phyloP scores from a whole-genome alignment of 805 yeast genomes.

The Starmera pachycereana region DNA sequence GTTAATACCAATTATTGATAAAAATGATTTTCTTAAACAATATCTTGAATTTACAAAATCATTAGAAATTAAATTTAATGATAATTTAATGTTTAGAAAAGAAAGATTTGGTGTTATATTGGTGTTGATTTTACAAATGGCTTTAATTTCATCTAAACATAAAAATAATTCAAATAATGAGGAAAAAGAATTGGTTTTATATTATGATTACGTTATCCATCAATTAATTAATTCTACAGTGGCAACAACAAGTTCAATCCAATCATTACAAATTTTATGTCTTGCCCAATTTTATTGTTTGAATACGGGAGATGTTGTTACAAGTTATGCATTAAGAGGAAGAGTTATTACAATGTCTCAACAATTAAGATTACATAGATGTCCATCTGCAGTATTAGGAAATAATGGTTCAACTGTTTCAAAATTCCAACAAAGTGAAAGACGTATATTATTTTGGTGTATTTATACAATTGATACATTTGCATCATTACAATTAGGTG shows the following conservation, averaged over 20 bases:
- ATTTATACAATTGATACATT: conserved; percentile 69
- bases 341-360: conserved; percentile 75
- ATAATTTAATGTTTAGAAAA: conserved; percentile 28
- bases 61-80: conserved; percentile 32
- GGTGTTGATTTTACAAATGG: conserved; percentile 38
- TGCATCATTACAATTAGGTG: conserved; percentile 67
- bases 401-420: conserved; percentile 56
- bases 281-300: conserved; percentile 63
- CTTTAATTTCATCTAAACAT: conserved; percentile 21
- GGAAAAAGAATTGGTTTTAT: conserved; percentile 24
- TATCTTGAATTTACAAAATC: conserved; percentile 39
- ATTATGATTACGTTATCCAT: conserved; percentile 51
- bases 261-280: conserved; percentile 58
- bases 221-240: conserved; percentile 54
- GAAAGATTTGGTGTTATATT: conserved; percentile 48
- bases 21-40: conserved; percentile 52
- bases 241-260: conserved; percentile 50
- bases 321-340: conserved; percentile 69
- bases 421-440: conserved; percentile 67
- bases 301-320: conserved; percentile 61
- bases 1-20: conserved; percentile 59
- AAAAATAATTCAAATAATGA: conserved; percentile 2
- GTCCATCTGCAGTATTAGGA: conserved; percentile 74
- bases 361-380: conserved; percentile 73
- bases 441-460: conserved; percentile 80